Conservation (phyloP, 805 yeast species). For the Cephaloascus albidus region DNA sequence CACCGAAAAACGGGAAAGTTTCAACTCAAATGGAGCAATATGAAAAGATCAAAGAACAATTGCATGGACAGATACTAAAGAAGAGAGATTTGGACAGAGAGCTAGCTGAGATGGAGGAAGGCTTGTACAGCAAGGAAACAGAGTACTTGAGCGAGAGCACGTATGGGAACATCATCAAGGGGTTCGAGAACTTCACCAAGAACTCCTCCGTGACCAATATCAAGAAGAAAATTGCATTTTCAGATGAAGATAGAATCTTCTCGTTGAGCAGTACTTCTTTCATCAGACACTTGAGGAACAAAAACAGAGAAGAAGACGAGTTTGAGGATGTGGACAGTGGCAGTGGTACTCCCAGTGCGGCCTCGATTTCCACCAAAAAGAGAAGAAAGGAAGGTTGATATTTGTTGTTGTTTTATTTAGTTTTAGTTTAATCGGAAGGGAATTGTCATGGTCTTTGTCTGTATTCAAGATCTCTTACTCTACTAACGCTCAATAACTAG, state of each 20-base stretch:
- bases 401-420: no score
- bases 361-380: neutral
- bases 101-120: constrained; percentile 60
- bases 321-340: constrained; percentile 7
- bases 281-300: constrained; percentile 47
- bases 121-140: constrained; percentile 69
- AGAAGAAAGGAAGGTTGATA: no score
- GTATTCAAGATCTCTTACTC: no score
- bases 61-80: constrained; percentile 51
- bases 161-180: constrained; percentile 80
- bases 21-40: constrained; percentile 34
- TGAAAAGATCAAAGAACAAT: constrained; percentile 54
- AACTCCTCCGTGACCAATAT: constrained; percentile 15
- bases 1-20: neutral
- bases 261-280: constrained; percentile 66
- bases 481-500: no score
- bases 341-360: neutral
- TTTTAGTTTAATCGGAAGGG: no score
- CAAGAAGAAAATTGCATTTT: constrained; percentile 40
- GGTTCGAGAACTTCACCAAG: constrained; percentile 76
- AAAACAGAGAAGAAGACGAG: constrained; percentile 25
- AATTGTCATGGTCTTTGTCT: no score
- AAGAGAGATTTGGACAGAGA: constrained; percentile 60
- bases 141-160: constrained; percentile 65
- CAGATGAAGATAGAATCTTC: constrained; percentile 76